Percentiles rank a stretch among this genome's conserved stretches.
Conservation (phyloP, 148 eudicot genomes). For the Diospyros lotus region DNA sequence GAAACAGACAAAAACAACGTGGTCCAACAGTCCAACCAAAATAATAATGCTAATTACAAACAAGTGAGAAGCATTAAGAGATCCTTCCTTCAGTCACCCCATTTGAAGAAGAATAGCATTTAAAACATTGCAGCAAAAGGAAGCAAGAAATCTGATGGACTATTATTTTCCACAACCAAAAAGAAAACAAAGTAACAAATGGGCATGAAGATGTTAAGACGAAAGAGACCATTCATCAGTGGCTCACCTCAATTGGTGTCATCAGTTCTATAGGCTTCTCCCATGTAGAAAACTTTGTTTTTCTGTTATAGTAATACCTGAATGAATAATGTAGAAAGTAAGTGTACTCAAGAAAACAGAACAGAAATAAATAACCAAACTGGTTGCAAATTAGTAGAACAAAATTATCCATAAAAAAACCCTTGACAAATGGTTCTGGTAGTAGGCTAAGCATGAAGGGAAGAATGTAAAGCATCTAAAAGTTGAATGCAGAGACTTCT, state of each 20-base stretch:
- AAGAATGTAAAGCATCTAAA: neutral
- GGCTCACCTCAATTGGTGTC: conserved; percentile 72
- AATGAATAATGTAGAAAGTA: neutral
- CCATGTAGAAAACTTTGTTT: conserved; percentile 72
- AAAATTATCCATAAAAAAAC: conserved; percentile 1
- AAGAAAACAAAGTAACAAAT: neutral
- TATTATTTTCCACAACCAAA: neutral
- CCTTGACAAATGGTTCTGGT: neutral
- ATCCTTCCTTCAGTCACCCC: neutral
- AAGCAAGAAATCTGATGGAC: neutral
- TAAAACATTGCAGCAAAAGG: neutral
- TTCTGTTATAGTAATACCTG: conserved; percentile 86
- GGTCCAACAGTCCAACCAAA: neutral
- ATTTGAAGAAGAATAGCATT: neutral
- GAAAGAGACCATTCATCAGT: neutral
- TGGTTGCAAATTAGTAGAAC: neutral
- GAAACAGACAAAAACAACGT: neutral
- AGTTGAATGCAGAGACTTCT: neutral
- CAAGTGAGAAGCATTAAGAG: neutral
- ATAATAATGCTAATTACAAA: neutral
- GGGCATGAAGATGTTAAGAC: neutral
- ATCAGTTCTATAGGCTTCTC: conserved; percentile 90
- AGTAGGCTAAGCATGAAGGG: neutral
- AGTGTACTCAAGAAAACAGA: neutral
- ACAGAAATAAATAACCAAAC: neutral